Base-by-base conservation (phyloP, 2,329 filamentous ascomycete genomes). In the Aspergillus uvarum region DNA sequence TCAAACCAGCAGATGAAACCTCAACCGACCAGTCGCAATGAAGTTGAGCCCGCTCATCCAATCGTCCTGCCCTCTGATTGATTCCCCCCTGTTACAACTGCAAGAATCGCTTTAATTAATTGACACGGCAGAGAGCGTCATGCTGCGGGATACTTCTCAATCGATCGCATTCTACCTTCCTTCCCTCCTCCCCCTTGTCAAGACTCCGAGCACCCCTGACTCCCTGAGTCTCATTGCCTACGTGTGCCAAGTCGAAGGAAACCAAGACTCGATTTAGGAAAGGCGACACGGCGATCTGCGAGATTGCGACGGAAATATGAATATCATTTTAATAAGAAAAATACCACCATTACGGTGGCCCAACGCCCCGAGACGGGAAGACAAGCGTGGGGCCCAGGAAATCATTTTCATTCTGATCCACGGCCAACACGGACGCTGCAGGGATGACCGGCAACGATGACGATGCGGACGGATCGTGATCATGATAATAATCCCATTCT, bases 351-450 rank as follows among this genome's bases (percentile, higher is more conserved):
- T 31, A 35, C 38, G 51, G 24, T 35, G 38, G 52, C 22, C 47
- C 52, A 58, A 51, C 32, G 47, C 31, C 47, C 50, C 44, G 24
- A 60, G 19, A 42, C 47, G 21, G 53, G 56, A 64, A 47, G 29
- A 54, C 54, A 56, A 51, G 44, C 61, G 58, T 63, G 63, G 56
- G 63, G 61, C 56, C 31, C 50, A 52, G 48, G 51, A 55, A 54
- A 47, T 54, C 14, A 31, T 54, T 56, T 56, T 48, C 47, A 31
- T 24, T 54, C 49, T 59, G 61, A 61, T 59, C 54, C 58, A 59
- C 62, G 53, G 58, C 56, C 63, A 61, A 63, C 63, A 65, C 62
- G 59, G 63, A 65, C 63, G 58, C 62, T 64, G 59, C 63, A 65
- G 53, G 47, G 47, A 47, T 55, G 59, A 29, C 35, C 49, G 38